A percentile compares a stretch with the other conserved stretches of the same genome.
Evolutionary conservation across 139 green algal species (phyloP).

Genomic region (Penium margaritaceum): DNA sequence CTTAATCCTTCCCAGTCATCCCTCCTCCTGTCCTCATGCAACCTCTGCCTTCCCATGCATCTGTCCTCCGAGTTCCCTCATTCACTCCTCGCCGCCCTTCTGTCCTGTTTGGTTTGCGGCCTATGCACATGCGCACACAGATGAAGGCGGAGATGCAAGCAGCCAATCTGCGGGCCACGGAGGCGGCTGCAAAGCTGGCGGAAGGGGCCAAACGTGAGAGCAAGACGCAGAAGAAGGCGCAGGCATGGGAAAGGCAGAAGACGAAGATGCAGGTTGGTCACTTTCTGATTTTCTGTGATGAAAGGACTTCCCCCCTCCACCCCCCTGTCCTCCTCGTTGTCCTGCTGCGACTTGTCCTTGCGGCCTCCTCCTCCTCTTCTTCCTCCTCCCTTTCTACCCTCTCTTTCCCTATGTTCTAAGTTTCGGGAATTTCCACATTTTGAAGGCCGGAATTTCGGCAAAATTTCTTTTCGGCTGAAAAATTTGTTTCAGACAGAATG

Average conservation of each 20-base stretch:
- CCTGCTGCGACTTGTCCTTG: too few relatives aligned
- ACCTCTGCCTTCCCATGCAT: neutral
- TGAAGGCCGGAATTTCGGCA: too few relatives aligned
- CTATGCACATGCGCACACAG: too few relatives aligned
- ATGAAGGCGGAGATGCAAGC: constrained; percentile 34
- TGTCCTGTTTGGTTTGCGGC: too few relatives aligned
- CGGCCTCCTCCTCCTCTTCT: neutral
- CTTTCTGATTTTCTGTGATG: too few relatives aligned
- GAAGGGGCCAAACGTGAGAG: constrained; percentile 30
- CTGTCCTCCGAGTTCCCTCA: neutral
- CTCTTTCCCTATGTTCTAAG: too few relatives aligned
- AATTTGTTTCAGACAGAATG: too few relatives aligned
- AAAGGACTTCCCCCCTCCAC: too few relatives aligned
- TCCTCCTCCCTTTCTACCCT: neutral
- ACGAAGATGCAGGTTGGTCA: constrained; percentile 31
- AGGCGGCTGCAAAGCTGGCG: constrained; percentile 9
- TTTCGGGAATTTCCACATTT: too few relatives aligned
- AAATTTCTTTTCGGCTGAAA: too few relatives aligned
- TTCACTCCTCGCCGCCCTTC: neutral
- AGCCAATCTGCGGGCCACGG: constrained; percentile 20
- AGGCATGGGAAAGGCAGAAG: constrained; percentile 24
- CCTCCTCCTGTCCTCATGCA: neutral
- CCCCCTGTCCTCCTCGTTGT: too few relatives aligned
- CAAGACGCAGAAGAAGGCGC: constrained; percentile 16
- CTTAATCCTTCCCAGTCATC: neutral